Conservation (phyloP, 257 asterid species). For the Gentiana dahurica region DNA sequence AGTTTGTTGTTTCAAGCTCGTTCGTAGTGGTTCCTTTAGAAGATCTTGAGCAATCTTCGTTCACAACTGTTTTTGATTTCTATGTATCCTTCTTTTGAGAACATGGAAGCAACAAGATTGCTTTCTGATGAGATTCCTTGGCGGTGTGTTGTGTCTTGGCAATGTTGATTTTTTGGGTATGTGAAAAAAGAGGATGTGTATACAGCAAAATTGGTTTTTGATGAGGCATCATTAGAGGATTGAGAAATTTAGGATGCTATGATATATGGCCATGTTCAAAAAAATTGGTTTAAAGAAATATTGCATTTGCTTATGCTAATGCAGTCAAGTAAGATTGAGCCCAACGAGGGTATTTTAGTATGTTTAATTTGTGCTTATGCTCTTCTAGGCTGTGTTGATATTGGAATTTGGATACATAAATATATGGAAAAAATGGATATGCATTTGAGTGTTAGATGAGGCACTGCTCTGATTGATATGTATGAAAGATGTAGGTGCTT, state of each 20-base stretch:
- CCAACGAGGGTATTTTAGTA: conserved; percentile 55
- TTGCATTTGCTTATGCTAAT: conserved; percentile 46
- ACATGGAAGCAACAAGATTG: conserved; percentile 40
- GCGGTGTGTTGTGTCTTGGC: conserved; percentile 55
- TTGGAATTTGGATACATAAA: conserved; percentile 60
- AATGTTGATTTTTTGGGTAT: conserved; percentile 49
- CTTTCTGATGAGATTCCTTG: conserved; percentile 44
- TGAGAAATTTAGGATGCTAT: conserved; percentile 1
- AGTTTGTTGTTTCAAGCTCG: too few relatives aligned
- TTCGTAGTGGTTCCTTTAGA: too few relatives aligned
- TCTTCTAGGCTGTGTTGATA: conserved; percentile 49
- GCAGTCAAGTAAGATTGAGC: conserved; percentile 44
- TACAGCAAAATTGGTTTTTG: conserved; percentile 48
- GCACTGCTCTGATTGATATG: conserved; percentile 57
- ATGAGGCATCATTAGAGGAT: conserved; percentile 51
- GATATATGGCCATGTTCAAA: conserved; percentile 59
- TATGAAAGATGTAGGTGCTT: conserved; percentile 59
- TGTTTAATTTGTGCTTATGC: conserved; percentile 55
- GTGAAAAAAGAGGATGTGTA: conserved; percentile 44
- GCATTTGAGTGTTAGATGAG: conserved; percentile 25
- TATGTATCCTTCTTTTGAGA: conserved; percentile 38
- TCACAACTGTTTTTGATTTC: too few relatives aligned
- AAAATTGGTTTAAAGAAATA: conserved; percentile 65
- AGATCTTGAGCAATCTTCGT: too few relatives aligned
- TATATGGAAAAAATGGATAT: conserved; percentile 27